Evolutionary conservation across 768 basidiomycete genomes (phyloP).

Genomic region (Pleurotus tuoliensis): DNA sequence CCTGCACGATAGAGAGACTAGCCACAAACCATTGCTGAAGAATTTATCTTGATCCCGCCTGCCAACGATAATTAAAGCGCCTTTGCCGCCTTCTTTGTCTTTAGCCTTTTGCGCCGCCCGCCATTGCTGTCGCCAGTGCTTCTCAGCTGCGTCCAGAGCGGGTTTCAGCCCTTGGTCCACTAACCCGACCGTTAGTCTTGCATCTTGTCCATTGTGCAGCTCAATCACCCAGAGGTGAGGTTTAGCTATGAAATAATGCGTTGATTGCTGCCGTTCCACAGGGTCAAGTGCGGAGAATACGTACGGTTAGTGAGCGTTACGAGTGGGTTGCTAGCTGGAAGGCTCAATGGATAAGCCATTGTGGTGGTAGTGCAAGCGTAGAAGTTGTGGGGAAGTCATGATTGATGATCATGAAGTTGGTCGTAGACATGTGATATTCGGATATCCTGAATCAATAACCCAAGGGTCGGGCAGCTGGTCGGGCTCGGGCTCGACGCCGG

Average conservation of each 20-base stretch:
- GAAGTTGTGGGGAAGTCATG: no score
- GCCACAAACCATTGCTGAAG: conserved; percentile 71
- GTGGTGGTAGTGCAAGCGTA: background rate
- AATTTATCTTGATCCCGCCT: conserved; percentile 78
- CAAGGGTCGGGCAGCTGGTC: no score
- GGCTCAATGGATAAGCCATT: conserved; percentile 45
- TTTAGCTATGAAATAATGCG: conserved; percentile 37
- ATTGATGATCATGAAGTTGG: no score
- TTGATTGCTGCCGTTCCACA: background rate
- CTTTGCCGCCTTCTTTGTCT: conserved; percentile 52
- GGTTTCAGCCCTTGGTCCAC: conserved; percentile 61
- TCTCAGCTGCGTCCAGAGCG: conserved; percentile 69
- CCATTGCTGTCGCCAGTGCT: conserved; percentile 61
- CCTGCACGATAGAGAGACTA: background rate
- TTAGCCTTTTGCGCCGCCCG: conserved; percentile 37
- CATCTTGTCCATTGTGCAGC: conserved; percentile 75
- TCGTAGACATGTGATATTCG: no score
- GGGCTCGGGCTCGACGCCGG: no score
- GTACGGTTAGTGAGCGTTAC: conserved; percentile 68
- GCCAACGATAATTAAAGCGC: conserved; percentile 76
- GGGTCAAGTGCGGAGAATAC: conserved; percentile 14
- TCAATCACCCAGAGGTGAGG: conserved; percentile 72
- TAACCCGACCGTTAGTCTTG: conserved; percentile 56
- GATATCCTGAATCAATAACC: no score
- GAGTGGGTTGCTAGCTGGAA: conserved; percentile 49